Conservation (phyloP, 495 filamentous ascomycete species). For the Zalerion maritima region DNA sequence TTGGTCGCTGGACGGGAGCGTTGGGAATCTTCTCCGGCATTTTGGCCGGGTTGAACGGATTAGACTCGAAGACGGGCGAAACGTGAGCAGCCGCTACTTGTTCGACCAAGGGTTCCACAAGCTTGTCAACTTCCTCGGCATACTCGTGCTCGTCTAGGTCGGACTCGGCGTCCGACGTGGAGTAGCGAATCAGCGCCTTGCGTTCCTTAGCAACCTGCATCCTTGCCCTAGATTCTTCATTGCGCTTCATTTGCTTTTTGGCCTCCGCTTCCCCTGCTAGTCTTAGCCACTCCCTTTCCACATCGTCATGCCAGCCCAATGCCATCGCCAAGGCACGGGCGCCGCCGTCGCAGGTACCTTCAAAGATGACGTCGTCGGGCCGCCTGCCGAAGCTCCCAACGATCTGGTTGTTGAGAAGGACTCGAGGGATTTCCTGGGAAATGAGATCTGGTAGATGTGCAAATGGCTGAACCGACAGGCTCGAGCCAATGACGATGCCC, state of each 20-base stretch:
- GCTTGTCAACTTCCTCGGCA: no score
- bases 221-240: no score
- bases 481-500: slow-evolving; percentile 83
- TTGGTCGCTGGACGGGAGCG: no score
- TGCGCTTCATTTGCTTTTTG: slow-evolving; percentile 17
- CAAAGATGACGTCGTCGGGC: slow-evolving; percentile 58
- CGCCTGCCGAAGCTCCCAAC: slow-evolving; percentile 68
- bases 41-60: no score
- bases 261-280: slow-evolving; percentile 29
- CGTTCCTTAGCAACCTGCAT: slow-evolving; percentile 10
- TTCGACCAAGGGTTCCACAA: no score
- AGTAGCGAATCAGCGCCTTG: no score
- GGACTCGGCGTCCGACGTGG: no score
- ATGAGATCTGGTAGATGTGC: slow-evolving; percentile 58
- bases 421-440: slow-evolving; percentile 46
- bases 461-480: slow-evolving; percentile 79
- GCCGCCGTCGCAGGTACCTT: slow-evolving; percentile 69
- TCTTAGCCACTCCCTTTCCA: slow-evolving; percentile 40
- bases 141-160: no score
- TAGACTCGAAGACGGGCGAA: no score
- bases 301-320: slow-evolving; percentile 75
- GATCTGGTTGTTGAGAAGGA: slow-evolving; percentile 78
- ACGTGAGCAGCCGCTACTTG: no score
- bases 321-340: slow-evolving; percentile 70
- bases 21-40: no score